Base-by-base conservation (phyloP, 495 filamentous ascomycete species). In the Alectoria sarmentosa region DNA sequence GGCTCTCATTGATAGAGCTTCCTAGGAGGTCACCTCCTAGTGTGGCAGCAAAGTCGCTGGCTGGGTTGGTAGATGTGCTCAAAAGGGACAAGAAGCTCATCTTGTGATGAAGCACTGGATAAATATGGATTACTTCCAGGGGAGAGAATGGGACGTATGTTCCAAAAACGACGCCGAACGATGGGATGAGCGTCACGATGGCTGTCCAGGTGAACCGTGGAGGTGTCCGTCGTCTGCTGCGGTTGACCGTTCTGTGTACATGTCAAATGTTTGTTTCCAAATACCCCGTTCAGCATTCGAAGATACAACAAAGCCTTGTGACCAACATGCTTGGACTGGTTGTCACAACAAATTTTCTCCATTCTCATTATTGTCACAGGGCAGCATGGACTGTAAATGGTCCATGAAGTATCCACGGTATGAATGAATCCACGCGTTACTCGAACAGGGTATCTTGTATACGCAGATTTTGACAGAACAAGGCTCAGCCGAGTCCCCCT, bases 1-100 rank as follows among this genome's bases (percentile, higher is more conserved):
- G 84, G 58, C 77, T 76, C 41, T 87, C 86, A 0, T 73, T 94
- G 34, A 72, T 91, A 11, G 84, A 90, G 6, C 83, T 94, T 60
- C 91, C 90, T 0, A 75, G 69, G n/a, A 73, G 77, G 44, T 80
- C 73, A 19, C 74, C n/a, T 71, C 76, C 82, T 67, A 80, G 77
- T 4, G 77, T 85, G 64, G 80, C 82, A 1, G 81, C 84, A 9
- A 80, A 78, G 30, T 82, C 86, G 41, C 68, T 91, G 36, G 74
- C 80, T 60, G 82, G 87, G 0, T 70, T 91, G 34, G 81, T 76
- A 39, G 82, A 86, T 61, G 73, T 86, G 21, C 76, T 89, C 44
- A 78, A 76, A 68, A 75, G 76, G 39, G 83, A 90, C 63, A 80
- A 79, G 65, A 84, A 85, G n/a, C 72, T 90, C 28, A 67, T 77